Evolutionary conservation across 2,329 filamentous ascomycete species (phyloP), one percentile per base, ranked within the genome.

Genomic region (Cercospora canescens): DNA sequence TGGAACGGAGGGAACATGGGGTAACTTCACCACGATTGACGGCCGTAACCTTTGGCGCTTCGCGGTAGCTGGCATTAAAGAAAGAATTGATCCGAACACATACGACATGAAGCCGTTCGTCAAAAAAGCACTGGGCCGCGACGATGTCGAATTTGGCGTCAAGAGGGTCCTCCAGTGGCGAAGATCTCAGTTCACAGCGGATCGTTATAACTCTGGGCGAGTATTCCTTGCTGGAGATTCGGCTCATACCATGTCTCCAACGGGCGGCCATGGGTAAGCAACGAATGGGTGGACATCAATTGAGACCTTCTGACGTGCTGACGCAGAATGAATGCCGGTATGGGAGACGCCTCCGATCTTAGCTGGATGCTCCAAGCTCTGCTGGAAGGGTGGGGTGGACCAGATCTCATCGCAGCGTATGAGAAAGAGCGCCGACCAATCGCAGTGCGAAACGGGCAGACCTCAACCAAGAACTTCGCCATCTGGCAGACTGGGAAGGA

Each of bases 341-440:
- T 80, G 3, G 74, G 72, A 37, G 76, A 78, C 60, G 72, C 75
- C 14, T 76, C 70, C 68, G 78, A 78, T 58, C 71, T 79, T 4
- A 71, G 70, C n/a, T 78, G 74, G 76, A 78, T 77, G 62, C 60
- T 77, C 2, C 70, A 71, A 2, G 69, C 71, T 41, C 69, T 74
- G 1, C 58, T 73, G 3, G 59, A 70, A 50, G 71, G 70, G 8
- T 30, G 57, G 12, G 75, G 75, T 5, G 60, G 62, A 8, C 57
- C 65, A 2, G 55, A 39, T 1, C 66, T 78, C 4, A 71, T 77
- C 3, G 54, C 67, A 6, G 70, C 75, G 1, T 77, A 75, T 65
- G 67, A 69, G 16, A 39, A 54, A 21, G 76, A 78, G 59, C 74
- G 76, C n/a, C 72, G 74, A 39, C 74, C 72, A 6, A 69, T 77